Evolutionary conservation across 139 green algal genomes (phyloP).

Genomic region (Auxenochlorella protothecoides): DNA sequence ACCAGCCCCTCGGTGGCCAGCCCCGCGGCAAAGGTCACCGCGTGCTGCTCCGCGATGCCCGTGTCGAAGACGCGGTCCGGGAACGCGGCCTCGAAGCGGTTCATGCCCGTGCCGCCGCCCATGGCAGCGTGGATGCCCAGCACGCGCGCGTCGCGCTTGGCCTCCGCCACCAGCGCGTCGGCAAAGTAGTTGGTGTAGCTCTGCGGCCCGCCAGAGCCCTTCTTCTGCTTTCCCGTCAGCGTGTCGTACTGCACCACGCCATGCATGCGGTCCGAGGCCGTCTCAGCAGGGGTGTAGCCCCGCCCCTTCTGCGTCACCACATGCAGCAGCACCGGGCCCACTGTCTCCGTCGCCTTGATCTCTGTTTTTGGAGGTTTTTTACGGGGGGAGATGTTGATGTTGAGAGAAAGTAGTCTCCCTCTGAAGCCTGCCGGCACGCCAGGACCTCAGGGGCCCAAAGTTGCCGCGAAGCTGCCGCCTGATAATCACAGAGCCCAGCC

Average conservation of each 20-base stretch:
- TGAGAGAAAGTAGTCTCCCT: no score
- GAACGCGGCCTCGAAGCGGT: constrained; percentile 56
- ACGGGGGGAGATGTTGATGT: no score
- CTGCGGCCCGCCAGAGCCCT: constrained; percentile 43
- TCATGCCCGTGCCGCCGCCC: constrained; percentile 94
- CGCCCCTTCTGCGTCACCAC: constrained; percentile 95
- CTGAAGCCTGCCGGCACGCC: no score
- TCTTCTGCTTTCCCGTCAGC: constrained; percentile 81
- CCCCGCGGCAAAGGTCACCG: constrained; percentile 91
- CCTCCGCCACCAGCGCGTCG: constrained; percentile 90
- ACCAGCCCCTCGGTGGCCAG: constrained; percentile 89
- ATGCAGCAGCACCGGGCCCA: constrained; percentile 94
- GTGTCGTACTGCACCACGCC: constrained; percentile 96
- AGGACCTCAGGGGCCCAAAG: no score
- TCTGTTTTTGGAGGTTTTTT: constrained; percentile 35
- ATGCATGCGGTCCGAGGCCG: constrained; percentile 91
- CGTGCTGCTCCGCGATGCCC: constrained; percentile 98
- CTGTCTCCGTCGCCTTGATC: constrained; percentile 83
- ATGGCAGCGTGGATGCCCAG: constrained; percentile 96
- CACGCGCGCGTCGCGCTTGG: constrained; percentile 75
- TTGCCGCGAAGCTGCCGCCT: no score
- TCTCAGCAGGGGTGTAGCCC: constrained; percentile 89
- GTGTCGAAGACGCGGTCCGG: constrained; percentile 91
- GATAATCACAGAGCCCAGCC: no score
- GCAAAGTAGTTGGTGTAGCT: constrained; percentile 98